phyloP scores from a whole-genome alignment of 1,284 basidiomycete genomes.

The Malassezia obtusa region DNA sequence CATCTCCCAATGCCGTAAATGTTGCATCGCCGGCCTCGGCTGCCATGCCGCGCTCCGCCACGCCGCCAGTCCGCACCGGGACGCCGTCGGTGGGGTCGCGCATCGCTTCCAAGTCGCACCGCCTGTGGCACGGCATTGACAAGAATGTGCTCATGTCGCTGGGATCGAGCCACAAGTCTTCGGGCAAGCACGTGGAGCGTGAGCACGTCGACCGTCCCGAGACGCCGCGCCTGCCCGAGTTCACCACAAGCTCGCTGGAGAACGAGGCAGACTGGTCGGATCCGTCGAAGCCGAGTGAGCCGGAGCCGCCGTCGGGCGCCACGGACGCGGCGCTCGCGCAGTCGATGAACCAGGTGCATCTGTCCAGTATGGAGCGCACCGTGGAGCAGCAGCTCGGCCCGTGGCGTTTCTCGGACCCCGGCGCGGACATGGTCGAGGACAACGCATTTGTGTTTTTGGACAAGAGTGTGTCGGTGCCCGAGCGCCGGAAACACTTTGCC shows the following conservation, averaged over 20 bases:
- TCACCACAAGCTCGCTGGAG: constrained; percentile 1
- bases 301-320: background rate
- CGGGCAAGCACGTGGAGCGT: background rate
- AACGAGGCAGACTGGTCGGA: constrained; percentile 1
- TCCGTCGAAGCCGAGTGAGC: background rate
- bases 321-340: background rate
- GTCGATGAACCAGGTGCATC: background rate
- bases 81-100: constrained; percentile 1
- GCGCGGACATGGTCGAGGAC: constrained; percentile 49
- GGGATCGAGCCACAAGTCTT: constrained; percentile 12
- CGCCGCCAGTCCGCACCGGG: background rate
- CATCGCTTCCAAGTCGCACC: background rate
- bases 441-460: constrained; percentile 50
- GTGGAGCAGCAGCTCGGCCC: constrained; percentile 46
- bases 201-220: constrained; percentile 3
- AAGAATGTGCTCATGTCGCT: constrained; percentile 4
- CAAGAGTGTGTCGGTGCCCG: constrained; percentile 42
- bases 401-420: constrained; percentile 48
- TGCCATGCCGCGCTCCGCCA: too few species aligned
- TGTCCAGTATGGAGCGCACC: background rate
- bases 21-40: too few species aligned
- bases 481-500: constrained; percentile 49
- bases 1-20: background rate
- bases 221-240: constrained; percentile 10
- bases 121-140: constrained; percentile 13